Percentiles rank a stretch among this genome's conserved stretches.
phyloP scores from a whole-genome alignment of 345 rosid species.

The Syzygium aromaticum region DNA sequence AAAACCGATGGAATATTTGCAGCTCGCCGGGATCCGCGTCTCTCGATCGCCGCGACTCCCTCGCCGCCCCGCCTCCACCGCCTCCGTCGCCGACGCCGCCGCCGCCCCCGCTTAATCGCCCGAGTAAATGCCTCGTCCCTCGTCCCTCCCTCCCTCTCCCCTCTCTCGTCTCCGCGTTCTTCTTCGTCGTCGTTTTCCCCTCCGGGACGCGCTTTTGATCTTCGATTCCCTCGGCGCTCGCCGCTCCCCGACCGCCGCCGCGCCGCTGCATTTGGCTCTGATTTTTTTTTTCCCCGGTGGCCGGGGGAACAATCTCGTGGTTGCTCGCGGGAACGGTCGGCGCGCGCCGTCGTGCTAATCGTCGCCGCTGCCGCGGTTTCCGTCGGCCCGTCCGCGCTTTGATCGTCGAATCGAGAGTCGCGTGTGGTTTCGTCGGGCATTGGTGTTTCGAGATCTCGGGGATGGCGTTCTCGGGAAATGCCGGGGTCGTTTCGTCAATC shows the following conservation, averaged over 20 bases:
- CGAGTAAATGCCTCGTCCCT: constrained; percentile 1
- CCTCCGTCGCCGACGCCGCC: constrained; percentile 4
- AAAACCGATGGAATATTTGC: constrained; percentile 24
- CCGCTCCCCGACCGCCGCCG: background rate
- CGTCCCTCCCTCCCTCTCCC: background rate
- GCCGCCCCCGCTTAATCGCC: constrained; percentile 9
- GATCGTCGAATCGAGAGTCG: background rate
- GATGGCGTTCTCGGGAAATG: background rate
- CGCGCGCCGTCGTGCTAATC: background rate
- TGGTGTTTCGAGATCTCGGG: background rate
- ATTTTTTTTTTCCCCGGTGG: too few species aligned
- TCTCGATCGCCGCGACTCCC: constrained; percentile 29
- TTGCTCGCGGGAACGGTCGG: background rate
- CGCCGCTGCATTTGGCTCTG: too few species aligned
- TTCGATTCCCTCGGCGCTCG: background rate
- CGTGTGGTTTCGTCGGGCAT: background rate
- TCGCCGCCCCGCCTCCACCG: constrained; percentile 6
- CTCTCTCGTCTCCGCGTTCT: background rate
- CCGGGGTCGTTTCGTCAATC: background rate
- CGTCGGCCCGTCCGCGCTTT: background rate
- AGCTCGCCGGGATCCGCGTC: constrained; percentile 46
- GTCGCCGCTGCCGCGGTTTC: background rate
- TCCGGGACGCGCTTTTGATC: background rate
- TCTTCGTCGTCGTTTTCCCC: background rate
- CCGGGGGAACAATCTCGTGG: too few species aligned